Evolutionary conservation across 495 filamentous ascomycete species (phyloP).

Genomic region (Polyplosphaeria fusca): DNA sequence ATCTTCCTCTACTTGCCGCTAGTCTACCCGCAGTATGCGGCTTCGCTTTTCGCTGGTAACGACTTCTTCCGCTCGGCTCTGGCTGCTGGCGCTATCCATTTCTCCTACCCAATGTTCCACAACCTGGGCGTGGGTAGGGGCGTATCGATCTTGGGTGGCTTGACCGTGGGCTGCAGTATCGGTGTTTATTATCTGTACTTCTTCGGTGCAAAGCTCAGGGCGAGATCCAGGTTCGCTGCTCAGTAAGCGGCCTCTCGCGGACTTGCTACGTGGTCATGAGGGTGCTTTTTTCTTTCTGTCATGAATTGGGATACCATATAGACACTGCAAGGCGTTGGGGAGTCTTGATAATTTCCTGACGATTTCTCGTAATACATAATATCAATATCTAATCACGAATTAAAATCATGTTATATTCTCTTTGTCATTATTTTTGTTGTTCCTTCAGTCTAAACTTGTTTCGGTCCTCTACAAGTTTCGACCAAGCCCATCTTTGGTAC

Average conservation of each 20-base stretch:
- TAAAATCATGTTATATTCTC: too few relatives aligned
- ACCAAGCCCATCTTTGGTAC: too few relatives aligned
- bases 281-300: too few relatives aligned
- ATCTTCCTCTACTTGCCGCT: slow-evolving; percentile 64
- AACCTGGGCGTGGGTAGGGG: slow-evolving; percentile 58
- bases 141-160: slow-evolving; percentile 53
- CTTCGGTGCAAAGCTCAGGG: slow-evolving; percentile 53
- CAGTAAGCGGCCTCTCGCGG: slow-evolving; percentile 24
- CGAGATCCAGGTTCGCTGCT: slow-evolving; percentile 45
- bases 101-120: slow-evolving; percentile 54
- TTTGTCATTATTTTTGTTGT: too few relatives aligned
- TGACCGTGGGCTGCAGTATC: slow-evolving; percentile 54
- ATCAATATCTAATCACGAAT: too few relatives aligned
- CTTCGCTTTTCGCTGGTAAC: slow-evolving; percentile 60
- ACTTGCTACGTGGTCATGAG: not conserved
- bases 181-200: slow-evolving; percentile 57
- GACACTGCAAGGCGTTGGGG: not conserved
- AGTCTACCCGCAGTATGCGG: slow-evolving; percentile 61
- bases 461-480: too few relatives aligned
- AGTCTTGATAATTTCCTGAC: not conserved
- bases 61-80: slow-evolving; percentile 56
- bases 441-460: too few relatives aligned
- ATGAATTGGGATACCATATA: too few relatives aligned
- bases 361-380: too few relatives aligned
- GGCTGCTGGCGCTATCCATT: slow-evolving; percentile 57